These are phyloP conservation scores for Trichoderma aggressivum DNA, from an alignment of 2,329 filamentous ascomycete genomes.

Conservation along the genomic window DNA sequence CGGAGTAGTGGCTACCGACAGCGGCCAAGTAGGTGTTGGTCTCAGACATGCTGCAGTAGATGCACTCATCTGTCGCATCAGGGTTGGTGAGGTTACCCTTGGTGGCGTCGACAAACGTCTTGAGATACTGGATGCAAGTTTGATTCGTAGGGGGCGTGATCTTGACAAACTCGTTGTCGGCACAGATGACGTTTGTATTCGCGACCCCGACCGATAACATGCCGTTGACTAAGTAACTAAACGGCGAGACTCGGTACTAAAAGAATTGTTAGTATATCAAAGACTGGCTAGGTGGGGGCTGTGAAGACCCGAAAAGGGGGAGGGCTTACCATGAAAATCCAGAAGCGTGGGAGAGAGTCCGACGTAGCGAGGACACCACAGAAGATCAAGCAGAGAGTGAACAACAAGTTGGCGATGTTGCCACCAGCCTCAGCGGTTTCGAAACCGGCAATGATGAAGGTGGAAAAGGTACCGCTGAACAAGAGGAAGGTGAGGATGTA, in stretches of 20 bases:
- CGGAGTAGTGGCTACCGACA: slow-evolving; percentile 50
- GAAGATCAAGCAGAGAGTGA: slow-evolving; percentile 71
- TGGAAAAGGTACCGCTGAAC: slow-evolving; percentile 77
- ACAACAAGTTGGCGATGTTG: slow-evolving; percentile 72
- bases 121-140: slow-evolving; percentile 61
- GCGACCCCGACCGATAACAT: slow-evolving; percentile 70
- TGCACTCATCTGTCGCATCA: slow-evolving; percentile 48
- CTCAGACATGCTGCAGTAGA: slow-evolving; percentile 50
- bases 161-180: slow-evolving; percentile 64
- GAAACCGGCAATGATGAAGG: slow-evolving; percentile 72
- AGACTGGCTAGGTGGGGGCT: not conserved
- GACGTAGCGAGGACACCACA: slow-evolving; percentile 69
- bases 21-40: slow-evolving; percentile 51
- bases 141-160: slow-evolving; percentile 59
- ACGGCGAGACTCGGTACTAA: slow-evolving; percentile 70
- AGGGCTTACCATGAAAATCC: slow-evolving; percentile 64
- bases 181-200: slow-evolving; percentile 62
- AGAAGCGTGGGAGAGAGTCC: slow-evolving; percentile 64
- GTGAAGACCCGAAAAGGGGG: not conserved
- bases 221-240: slow-evolving; percentile 75
- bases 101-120: slow-evolving; percentile 42
- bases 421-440: slow-evolving; percentile 72
- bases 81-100: slow-evolving; percentile 55
- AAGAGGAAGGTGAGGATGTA: slow-evolving; percentile 72
- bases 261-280: not conserved